Evolutionary conservation across 2,329 filamentous ascomycete genomes (phyloP), one percentile per base, ranked within the genome.

Genomic region (Diplodia seriata): DNA sequence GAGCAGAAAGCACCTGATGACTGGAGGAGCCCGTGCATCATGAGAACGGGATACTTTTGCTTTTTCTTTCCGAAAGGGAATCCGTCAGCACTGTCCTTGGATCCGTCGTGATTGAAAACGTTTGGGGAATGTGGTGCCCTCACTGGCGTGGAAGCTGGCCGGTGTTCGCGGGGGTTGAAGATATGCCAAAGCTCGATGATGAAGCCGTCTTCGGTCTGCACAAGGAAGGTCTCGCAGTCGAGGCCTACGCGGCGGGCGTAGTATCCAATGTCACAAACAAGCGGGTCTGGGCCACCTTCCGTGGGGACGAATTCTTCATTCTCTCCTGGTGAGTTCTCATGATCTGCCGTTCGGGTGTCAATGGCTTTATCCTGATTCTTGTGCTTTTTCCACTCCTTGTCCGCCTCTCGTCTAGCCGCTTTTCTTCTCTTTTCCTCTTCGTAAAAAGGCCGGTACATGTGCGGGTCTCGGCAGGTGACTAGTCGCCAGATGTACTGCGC

Each of bases 161-260:
- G 83, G 74, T 93, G 90, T 69, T 94, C 90, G 59, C 85, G 86
- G 0, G 94, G 94, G 70, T 97, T 90, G 76, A 92, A 97, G 31
- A 97, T 85, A 77, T 97, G 94, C 90, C 92, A 97, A 1, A 97
- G 83, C 26, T 91, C 88, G 70, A 97, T 91, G 55, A 97, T 87
- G 76, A 97, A 97, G 0, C 94, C 94, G 74, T 98, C 94, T 76
- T 97, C 94, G 0, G 94, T 97, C 77, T 97, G 90, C 0, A 97
- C 93, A 61, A 91, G 85, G 73, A 93, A 92, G 11, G 86, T 86
- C 75, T 97, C 94, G 29, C 93, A 87, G 70, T 97, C 93, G 0
- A 98, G 85, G 0, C 94, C 94, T 15, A 97, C 93, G 14, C 94
- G 85, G 23, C 92, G 86, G 1, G 94, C 94, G 76, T 98, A 97